Evolutionary conservation across 306 rosid genomes (phyloP), one percentile per base, ranked within the genome.

Genomic region (Argentina anserina): DNA sequence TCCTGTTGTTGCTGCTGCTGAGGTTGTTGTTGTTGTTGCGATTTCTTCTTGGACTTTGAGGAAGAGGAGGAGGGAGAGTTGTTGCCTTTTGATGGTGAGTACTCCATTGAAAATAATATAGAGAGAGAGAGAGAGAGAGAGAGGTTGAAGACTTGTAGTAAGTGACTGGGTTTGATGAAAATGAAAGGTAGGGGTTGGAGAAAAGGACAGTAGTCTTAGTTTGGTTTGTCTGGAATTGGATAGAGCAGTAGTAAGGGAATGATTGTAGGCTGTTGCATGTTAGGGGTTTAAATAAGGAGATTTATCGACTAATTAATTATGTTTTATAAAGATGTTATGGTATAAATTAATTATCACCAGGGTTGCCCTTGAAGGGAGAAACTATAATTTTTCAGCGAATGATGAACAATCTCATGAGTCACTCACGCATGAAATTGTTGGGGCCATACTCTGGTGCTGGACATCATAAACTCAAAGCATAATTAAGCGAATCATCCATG

Each of bases 191-290:
- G 39, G 39, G 21, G 33, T 56, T 56, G 39, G 65, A 60, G 65
- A 29, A 60, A 60, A 60, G 42, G 66, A 61, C 66, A 61, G 66
- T 7, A 61, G 42, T 61, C 64, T 14, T 59, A 15, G 64, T 59
- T 59, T 58, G 39, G 37, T 59, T 59, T 59, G 64, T 59, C 42
- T 33, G 42, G 41, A 61, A 61, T 31, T 56, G 28, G 75, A 34
- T 63, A 63, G 68, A 63, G 68, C 68, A 36, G 68, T 33, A 69
- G 67, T 20, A 52, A 73, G 74, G 67, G 71, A 78, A 78, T 78
- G 79, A 78, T 65, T 78, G 78, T 78, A 78, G 79, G 72, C 50
- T 56, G 75, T 78, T 78, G 83, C 83, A 78, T 82, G 83, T 78
- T 66, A 77, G 83, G 73, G 68, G 75, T 72, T 65, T 82, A 82